Evolutionary conservation across 805 yeast genomes (phyloP).

Genomic region (Sporopachydermia quercuum): DNA sequence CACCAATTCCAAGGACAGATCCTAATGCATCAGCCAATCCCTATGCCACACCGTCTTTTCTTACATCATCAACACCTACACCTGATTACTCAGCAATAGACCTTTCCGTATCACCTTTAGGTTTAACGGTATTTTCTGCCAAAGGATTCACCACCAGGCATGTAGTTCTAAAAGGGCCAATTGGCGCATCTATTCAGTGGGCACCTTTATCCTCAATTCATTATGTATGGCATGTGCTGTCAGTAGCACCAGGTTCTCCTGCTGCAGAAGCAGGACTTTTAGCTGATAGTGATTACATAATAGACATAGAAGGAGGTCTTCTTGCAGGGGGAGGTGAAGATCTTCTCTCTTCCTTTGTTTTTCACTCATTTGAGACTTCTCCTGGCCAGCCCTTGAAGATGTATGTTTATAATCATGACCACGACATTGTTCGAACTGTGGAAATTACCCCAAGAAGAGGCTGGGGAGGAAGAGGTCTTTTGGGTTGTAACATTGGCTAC

Average conservation of each 20-base stretch:
- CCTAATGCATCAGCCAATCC: background rate
- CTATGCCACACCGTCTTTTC: conserved; percentile 2
- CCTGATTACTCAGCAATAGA: background rate
- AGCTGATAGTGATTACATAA: conserved; percentile 76
- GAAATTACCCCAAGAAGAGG: conserved; percentile 55
- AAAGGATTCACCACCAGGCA: conserved; percentile 17
- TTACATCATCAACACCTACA: conserved; percentile 20
- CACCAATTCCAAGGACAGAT: conserved; percentile 30
- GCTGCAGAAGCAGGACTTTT: conserved; percentile 72
- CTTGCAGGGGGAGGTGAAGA: conserved; percentile 82
- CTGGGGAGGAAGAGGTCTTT: conserved; percentile 74
- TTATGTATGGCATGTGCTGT: conserved; percentile 75
- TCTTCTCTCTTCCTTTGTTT: conserved; percentile 31
- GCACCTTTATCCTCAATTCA: conserved; percentile 64
- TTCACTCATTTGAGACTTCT: background rate
- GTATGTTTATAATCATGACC: conserved; percentile 79
- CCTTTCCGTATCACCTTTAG: conserved; percentile 3
- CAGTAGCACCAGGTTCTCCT: conserved; percentile 61
- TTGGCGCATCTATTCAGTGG: conserved; percentile 51
- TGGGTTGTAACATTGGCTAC: conserved; percentile 93
- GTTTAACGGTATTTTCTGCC: conserved; percentile 10
- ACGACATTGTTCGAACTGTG: conserved; percentile 75
- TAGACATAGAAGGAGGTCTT: conserved; percentile 79
- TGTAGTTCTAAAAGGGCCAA: conserved; percentile 28
- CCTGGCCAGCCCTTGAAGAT: conserved; percentile 23